Percentiles rank a stretch among this genome's conserved stretches.
These are phyloP conservation scores for Myriangium duriaei DNA, from an alignment of 2,329 filamentous ascomycete species.

Conservation along the genomic window DNA sequence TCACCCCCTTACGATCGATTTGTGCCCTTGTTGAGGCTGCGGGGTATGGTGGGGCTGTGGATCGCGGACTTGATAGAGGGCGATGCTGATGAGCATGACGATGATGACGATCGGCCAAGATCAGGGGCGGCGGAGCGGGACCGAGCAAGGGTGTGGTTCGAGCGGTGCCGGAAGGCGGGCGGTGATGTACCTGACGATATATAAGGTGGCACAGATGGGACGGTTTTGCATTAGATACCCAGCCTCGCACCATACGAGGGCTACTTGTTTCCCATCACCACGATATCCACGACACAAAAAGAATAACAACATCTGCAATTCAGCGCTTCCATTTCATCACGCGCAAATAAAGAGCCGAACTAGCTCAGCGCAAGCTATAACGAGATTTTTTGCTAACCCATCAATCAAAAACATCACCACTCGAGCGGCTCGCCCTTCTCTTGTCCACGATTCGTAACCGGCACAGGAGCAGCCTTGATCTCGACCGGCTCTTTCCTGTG, in stretches of 20 bases:
- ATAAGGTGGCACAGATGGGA: too few species aligned
- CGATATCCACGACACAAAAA: too few species aligned
- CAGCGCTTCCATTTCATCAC: too few species aligned
- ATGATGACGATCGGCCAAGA: neutral
- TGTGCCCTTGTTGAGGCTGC: slow-evolving; percentile 52
- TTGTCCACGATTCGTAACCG: slow-evolving; percentile 80
- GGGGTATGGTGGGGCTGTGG: slow-evolving; percentile 65
- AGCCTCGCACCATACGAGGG: too few species aligned
- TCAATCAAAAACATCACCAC: slow-evolving; percentile 44
- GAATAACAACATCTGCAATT: too few species aligned
- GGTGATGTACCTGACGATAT: neutral
- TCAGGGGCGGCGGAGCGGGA: neutral
- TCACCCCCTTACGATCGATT: slow-evolving; percentile 59
- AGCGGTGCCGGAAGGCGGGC: neutral
- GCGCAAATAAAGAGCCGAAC: too few species aligned
- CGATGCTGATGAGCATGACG: neutral
- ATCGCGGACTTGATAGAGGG: slow-evolving; percentile 49
- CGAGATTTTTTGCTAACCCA: too few species aligned
- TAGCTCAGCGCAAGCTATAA: too few species aligned
- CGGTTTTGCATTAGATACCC: too few species aligned
- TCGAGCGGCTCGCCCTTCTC: slow-evolving; percentile 75
- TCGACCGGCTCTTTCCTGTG: slow-evolving; percentile 46
- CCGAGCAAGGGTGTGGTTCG: neutral
- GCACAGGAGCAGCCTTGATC: slow-evolving; percentile 56
- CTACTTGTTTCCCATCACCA: too few species aligned